Base-by-base conservation (phyloP, 2,329 filamentous ascomycete species). In the Bretziella fagacearum region DNA sequence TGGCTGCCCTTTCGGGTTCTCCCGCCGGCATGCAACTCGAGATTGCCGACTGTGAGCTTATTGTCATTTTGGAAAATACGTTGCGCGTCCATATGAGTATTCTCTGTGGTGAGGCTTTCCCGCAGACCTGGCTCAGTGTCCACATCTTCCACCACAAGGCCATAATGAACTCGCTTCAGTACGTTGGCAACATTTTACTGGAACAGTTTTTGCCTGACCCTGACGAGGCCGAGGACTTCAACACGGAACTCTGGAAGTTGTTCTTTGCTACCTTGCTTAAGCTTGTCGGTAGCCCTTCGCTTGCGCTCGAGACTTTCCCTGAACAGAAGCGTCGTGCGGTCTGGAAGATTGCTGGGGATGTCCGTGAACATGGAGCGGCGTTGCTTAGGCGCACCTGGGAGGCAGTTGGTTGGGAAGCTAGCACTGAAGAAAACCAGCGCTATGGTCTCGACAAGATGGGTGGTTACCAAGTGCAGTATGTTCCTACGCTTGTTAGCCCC, bases 331-430 rank as follows among this genome's bases (percentile, higher is more conserved):
- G 91, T 39, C 71, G 91, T 47, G 89, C 91, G 1, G 89, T 96
- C 1, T 98, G 93, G 91, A 98, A 96, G 65, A 95, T 98, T 58
- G 91, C 89, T 3, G 91, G 91, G 4, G 93, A 98, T 63, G 85
- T 98, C 44, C 75, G 91, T 48, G 87, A 96, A 60, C 74, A 85
- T 53, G 91, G 93, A 13, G 89, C 91, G 3, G 83, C 89, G 44
- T 68, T 98, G 6, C 67, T 98, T 27, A 77, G 81, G 51, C 74
- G 77, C 23, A 89, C 82, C 4, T 98, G 91, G 91, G 84, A 94
- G 58, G 83, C 86, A 15, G 93, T 98, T 52, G 91, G 93, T 10
- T 98, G 91, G 91, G 89, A 98, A 55, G 84, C 85, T 0, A 84
- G 73, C 26, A 62, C 70, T 1, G 89, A 96, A 50, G 87, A 95